Evolutionary conservation across 2,329 filamentous ascomycete genomes (phyloP).

Genomic region (Penicillium sumatraense): DNA sequence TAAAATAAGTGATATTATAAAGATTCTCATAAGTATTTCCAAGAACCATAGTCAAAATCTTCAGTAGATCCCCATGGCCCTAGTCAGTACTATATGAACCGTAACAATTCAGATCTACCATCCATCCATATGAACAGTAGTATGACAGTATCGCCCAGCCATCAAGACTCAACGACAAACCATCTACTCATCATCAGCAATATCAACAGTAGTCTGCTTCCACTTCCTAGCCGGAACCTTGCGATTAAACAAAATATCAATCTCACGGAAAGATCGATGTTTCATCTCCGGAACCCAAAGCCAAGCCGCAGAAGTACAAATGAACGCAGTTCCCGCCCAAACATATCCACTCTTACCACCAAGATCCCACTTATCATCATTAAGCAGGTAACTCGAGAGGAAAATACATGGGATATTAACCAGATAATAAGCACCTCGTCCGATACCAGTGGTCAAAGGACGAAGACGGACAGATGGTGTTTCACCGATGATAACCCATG

Average conservation of each 20-base stretch:
- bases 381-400: constrained; percentile 65
- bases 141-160: no score
- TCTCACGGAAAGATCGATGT: constrained; percentile 63
- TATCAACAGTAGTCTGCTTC: constrained; percentile 49
- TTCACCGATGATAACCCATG: constrained; percentile 70
- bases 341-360: constrained; percentile 64
- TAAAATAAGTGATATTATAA: no score
- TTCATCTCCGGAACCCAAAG: constrained; percentile 62
- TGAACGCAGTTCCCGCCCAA: constrained; percentile 62
- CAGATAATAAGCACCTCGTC: constrained; percentile 67
- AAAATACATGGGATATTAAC: constrained; percentile 70
- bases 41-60: no score
- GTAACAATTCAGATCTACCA: no score
- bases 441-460: constrained; percentile 68
- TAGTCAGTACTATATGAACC: no score
- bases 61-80: no score
- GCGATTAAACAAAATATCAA: constrained; percentile 64
- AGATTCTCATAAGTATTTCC: no score
- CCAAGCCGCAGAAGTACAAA: constrained; percentile 58
- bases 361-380: constrained; percentile 52
- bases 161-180: no score
- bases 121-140: no score
- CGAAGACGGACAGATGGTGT: constrained; percentile 68
- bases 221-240: constrained; percentile 55
- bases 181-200: constrained; percentile 66